These are phyloP conservation scores for Saksenaea oblongispora DNA, from an alignment of 371 early-diverging fungal species.

Conservation along the genomic window DNA sequence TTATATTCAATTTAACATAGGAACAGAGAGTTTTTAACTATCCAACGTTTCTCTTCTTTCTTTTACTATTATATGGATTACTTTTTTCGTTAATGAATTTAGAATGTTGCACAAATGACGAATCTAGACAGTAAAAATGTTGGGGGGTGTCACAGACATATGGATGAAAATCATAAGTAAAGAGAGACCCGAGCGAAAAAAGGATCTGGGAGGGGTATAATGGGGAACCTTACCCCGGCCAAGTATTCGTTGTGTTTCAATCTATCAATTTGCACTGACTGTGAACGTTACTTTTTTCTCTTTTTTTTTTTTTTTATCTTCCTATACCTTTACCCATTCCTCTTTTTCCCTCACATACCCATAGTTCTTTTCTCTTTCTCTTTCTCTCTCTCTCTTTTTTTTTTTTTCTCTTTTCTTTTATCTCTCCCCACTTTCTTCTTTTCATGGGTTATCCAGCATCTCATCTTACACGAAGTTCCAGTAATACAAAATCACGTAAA, in stretches of 20 bases:
- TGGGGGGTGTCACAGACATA: background rate
- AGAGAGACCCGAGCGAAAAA: background rate
- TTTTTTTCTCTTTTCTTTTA: background rate
- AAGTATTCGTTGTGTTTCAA: background rate
- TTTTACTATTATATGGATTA: too few species aligned
- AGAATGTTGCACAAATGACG: background rate
- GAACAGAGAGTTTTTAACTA: too few species aligned
- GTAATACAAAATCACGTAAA: background rate
- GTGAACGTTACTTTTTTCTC: background rate
- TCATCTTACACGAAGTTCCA: background rate
- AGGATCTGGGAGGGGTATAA: background rate
- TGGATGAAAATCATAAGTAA: background rate
- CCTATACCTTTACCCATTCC: background rate
- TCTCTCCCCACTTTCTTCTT: background rate
- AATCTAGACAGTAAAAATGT: background rate
- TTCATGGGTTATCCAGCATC: slow-evolving; percentile 2
- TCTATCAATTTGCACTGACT: background rate
- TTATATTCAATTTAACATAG: too few species aligned
- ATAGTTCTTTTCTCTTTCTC: too few species aligned
- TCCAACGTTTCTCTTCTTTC: too few species aligned
- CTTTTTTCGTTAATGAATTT: background rate
- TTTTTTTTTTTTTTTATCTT: background rate
- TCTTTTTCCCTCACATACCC: background rate
- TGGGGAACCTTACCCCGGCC: background rate
- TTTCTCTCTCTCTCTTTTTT: background rate